These are phyloP conservation scores for Trametes polyzona DNA, from an alignment of 1,284 basidiomycete species.

Conservation along the genomic window DNA sequence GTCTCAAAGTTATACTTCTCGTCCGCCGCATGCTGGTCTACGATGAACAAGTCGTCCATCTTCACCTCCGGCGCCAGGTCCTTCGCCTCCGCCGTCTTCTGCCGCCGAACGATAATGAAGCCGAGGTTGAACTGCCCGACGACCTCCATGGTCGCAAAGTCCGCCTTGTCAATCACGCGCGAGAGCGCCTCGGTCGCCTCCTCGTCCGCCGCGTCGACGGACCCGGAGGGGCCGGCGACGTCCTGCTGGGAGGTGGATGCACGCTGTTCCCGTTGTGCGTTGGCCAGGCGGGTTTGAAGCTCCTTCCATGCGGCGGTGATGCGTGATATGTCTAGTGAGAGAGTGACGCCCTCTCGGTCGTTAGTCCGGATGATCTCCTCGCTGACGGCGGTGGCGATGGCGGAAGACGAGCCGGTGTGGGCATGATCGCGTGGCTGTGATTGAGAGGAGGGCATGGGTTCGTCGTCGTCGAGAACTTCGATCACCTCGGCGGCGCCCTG, in stretches of 20 bases:
- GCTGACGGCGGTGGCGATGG: slow-evolving; percentile 1
- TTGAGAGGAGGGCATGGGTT: not conserved
- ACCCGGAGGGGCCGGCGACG: slow-evolving; percentile 58
- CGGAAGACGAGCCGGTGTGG: slow-evolving; percentile 1
- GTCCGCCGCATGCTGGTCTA: slow-evolving; percentile 90
- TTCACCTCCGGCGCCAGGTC: slow-evolving; percentile 19
- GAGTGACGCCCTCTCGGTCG: slow-evolving; percentile 33
- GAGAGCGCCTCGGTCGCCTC: slow-evolving; percentile 78
- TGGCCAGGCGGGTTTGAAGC: slow-evolving; percentile 13
- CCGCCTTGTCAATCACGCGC: slow-evolving; percentile 85
- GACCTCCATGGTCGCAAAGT: slow-evolving; percentile 86
- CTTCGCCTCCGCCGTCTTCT: slow-evolving; percentile 29
- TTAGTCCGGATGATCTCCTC: slow-evolving; percentile 51
- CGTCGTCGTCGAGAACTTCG: not conserved
- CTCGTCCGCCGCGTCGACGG: slow-evolving; percentile 48
- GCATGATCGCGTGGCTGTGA: not conserved
- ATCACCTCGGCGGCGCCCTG: slow-evolving; percentile 20
- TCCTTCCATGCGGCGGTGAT: slow-evolving; percentile 44
- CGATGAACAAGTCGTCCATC: slow-evolving; percentile 91
- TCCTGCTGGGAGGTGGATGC: slow-evolving; percentile 20
- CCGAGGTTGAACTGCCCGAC: slow-evolving; percentile 97
- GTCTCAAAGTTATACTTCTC: slow-evolving; percentile 99
- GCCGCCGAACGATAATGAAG: slow-evolving; percentile 87
- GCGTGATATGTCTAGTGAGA: slow-evolving; percentile 51
- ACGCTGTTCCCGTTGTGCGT: not conserved